Evolutionary conservation across 192 early-diverging fungal species (phyloP).

Genomic region (Backusella circina): DNA sequence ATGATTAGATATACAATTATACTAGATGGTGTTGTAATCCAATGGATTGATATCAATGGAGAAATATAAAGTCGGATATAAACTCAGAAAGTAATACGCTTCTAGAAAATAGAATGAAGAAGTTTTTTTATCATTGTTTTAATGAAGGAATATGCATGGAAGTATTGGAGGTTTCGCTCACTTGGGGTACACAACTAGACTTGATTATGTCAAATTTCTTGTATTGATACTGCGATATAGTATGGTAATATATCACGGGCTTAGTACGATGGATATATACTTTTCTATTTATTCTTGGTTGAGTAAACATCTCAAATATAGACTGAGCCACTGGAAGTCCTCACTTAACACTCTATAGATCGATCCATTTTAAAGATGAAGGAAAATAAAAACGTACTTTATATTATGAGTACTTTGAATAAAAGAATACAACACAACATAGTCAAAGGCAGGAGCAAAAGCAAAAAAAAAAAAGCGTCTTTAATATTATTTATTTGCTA

Average conservation of each 20-base stretch:
- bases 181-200: not conserved
- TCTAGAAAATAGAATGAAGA: not conserved
- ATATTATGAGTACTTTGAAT: not conserved
- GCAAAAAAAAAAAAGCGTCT: too few species aligned
- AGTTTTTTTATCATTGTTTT: not conserved
- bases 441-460: too few species aligned
- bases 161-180: not conserved
- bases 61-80: not conserved
- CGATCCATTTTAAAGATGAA: not conserved
- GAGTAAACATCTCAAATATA: not conserved
- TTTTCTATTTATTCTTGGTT: not conserved
- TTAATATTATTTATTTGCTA: not conserved
- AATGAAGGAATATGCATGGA: not conserved
- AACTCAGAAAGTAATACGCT: not conserved
- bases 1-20: not conserved
- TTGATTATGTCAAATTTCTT: not conserved
- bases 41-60: not conserved
- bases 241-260: not conserved
- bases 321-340: too few species aligned
- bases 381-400: not conserved
- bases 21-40: not conserved
- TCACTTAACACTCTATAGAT: not conserved
- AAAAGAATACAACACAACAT: not conserved
- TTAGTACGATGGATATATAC: not conserved
- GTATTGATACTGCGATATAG: not conserved